Percentiles rank a stretch among this genome's conserved stretches.
Evolutionary conservation across 106 monocot genomes (phyloP).

Genomic region (Dendrobium officinale): DNA sequence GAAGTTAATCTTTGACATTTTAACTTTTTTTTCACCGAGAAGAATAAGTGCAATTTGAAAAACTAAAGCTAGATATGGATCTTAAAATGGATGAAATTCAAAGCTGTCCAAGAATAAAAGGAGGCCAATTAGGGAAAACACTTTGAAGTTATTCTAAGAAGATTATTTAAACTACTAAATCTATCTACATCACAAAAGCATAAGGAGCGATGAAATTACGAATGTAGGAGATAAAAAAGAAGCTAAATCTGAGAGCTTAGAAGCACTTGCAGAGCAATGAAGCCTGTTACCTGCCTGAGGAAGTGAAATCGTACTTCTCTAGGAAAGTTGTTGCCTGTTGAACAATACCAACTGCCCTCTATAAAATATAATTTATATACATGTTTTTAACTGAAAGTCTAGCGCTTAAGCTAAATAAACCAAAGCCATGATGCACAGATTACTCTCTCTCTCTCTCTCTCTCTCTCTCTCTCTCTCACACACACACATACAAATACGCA

Average conservation of each 20-base stretch:
- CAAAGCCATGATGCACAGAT: neutral
- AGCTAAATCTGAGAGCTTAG: neutral
- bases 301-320: neutral
- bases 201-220: neutral
- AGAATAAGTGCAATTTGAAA: too few species aligned
- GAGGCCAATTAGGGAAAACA: neutral
- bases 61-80: too few species aligned
- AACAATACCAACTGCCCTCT: neutral
- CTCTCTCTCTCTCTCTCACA: conserved; percentile 5
- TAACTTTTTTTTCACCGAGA: too few species aligned
- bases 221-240: conserved; percentile 4
- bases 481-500: neutral
- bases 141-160: too few species aligned
- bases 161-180: too few species aligned
- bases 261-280: neutral
- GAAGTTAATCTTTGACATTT: too few species aligned
- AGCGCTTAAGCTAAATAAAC: neutral
- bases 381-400: neutral
- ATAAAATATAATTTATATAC: neutral
- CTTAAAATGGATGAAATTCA: too few species aligned
- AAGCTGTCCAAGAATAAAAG: neutral
- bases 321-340: neutral
- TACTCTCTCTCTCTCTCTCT: conserved; percentile 1
- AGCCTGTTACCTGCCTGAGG: neutral
- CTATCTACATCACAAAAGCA: neutral